A percentile compares a stretch with the other conserved stretches of the same genome.
phyloP scores from a whole-genome alignment of 1,284 basidiomycete species.

The Trichosporon asahii region DNA sequence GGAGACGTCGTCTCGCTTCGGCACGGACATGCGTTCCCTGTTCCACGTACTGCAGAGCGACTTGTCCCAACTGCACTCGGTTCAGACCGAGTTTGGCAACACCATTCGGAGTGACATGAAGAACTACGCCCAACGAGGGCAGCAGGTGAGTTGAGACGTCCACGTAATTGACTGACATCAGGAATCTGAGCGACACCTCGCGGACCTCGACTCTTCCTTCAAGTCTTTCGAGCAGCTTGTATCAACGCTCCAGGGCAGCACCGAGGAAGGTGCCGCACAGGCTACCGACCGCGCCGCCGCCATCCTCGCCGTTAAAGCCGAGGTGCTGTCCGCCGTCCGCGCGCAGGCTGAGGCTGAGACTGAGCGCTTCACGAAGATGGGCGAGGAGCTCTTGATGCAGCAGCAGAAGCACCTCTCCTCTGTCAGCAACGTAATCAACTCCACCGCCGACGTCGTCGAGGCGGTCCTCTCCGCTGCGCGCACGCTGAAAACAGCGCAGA shows the following conservation, averaged over 20 bases:
- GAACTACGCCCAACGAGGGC: slow-evolving; percentile 60
- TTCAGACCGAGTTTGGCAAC: slow-evolving; percentile 47
- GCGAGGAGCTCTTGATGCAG: slow-evolving; percentile 43
- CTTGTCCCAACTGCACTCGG: slow-evolving; percentile 56
- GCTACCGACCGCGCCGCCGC: slow-evolving; percentile 52
- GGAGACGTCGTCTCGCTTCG: slow-evolving; percentile 62
- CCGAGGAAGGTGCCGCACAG: slow-evolving; percentile 57
- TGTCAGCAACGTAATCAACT: slow-evolving; percentile 45
- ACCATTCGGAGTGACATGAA: slow-evolving; percentile 61
- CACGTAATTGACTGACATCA: slow-evolving; percentile 19
- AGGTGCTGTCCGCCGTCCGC: slow-evolving; percentile 43
- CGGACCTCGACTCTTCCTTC: slow-evolving; percentile 53
- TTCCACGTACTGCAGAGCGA: slow-evolving; percentile 64
- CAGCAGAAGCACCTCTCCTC: slow-evolving; percentile 47
- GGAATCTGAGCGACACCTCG: slow-evolving; percentile 34
- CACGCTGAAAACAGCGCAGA: slow-evolving; percentile 60
- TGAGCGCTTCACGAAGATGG: slow-evolving; percentile 34
- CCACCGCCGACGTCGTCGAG: slow-evolving; percentile 58
- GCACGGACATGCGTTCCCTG: slow-evolving; percentile 59
- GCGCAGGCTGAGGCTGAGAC: slow-evolving; percentile 39
- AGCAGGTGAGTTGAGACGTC: slow-evolving; percentile 32
- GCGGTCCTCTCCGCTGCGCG: slow-evolving; percentile 61
- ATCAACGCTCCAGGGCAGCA: slow-evolving; percentile 58
- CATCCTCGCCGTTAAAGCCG: slow-evolving; percentile 34
- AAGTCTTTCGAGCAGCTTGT: slow-evolving; percentile 63